Base-by-base conservation (phyloP, 139 green algal genomes). In the Deuterostichococcus epilithicus region DNA sequence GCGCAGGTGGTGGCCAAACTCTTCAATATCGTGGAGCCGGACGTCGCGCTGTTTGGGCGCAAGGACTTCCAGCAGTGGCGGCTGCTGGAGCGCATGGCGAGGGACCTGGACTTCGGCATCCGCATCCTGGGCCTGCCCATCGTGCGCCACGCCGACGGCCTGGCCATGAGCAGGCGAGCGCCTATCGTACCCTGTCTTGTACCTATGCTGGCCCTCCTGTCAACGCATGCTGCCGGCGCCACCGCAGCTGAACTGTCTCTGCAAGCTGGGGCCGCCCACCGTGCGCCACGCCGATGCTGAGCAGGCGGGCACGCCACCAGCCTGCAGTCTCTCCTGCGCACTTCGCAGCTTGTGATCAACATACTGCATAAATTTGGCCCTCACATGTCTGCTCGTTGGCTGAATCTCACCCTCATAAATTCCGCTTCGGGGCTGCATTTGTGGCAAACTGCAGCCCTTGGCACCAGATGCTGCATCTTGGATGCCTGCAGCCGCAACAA, bases 41-140 rank as follows among this genome's bases (percentile, higher is more conserved):
- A 99, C 68, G 87, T 97, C 37, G 95, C 94, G 1, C 87, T 98
- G 66, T 99, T 99, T 82, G 96, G 96, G 25, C 84, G 80, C 15
- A 98, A 98, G 85, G 96, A 99, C 86, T 99, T 95, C 85, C 96
- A 99, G 89, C 96, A 99, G 86, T 93, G 79, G 87, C 83, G 88
- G 8, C 73, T 99, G 26, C 92, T 99, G 39, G 76, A 79, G 33
- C 85, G 89, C 59, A 96, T 99, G 92, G 90, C 88, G 44, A 71
- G 92, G 0, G 95, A 98, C 74, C 86, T 98, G 47, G 89, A 98
- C 83, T 97, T 99, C 80, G 84, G 59, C 1, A 80, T 99, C 0
- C 70, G 93, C 34, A 86, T 99, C 13, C 86, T 98, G 35, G 93
- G 94, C n/a, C 80, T 91, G 81, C 88, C 89, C 15, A 95, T 97